Evolutionary conservation across 768 basidiomycete species (phyloP).

Genomic region (Termitomyces sp.): DNA sequence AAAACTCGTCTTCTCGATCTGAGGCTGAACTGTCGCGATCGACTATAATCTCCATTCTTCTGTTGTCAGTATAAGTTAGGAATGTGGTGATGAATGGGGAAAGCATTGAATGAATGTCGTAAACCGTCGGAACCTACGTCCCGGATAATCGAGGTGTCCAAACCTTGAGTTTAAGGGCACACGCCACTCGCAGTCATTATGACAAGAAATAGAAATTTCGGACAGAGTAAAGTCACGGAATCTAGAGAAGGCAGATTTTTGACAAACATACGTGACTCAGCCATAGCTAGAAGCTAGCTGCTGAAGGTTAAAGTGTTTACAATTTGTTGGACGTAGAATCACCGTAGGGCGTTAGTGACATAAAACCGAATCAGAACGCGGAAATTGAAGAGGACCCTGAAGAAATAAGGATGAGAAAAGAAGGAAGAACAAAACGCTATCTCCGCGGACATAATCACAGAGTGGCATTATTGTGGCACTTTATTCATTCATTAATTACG

Average conservation of each 20-base stretch:
- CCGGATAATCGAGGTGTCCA: background rate
- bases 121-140: background rate
- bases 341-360: background rate
- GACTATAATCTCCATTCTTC: background rate
- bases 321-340: background rate
- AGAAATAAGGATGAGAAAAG: background rate
- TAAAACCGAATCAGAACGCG: constrained; percentile 2
- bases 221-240: background rate
- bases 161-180: background rate
- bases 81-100: background rate
- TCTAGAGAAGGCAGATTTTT: background rate
- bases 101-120: background rate
- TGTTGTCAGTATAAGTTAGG: background rate
- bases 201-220: background rate
- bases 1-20: background rate
- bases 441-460: background rate
- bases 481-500: background rate
- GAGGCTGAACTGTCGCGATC: background rate
- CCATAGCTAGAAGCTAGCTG: background rate
- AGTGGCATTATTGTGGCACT: background rate
- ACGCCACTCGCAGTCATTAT: background rate
- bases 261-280: background rate
- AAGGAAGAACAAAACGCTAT: background rate
- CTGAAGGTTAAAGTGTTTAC: background rate
- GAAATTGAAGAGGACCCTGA: background rate